A percentile compares a stretch with the other conserved stretches of the same genome.
Conservation (phyloP, 352 stramenopile genomes). For the Phytophthora tubulina region DNA sequence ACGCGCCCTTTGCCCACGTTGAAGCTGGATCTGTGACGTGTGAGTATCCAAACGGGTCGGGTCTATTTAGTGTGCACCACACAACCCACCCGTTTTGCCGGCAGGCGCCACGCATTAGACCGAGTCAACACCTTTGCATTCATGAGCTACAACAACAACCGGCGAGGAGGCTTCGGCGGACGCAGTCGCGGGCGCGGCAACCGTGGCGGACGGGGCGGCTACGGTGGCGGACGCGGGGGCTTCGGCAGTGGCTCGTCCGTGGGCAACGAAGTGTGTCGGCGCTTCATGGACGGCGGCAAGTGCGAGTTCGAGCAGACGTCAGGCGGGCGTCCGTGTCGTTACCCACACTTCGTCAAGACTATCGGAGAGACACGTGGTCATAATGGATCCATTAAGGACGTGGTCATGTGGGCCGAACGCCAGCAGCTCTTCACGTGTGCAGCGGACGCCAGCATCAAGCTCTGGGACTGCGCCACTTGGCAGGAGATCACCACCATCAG, state of each 20-base stretch:
- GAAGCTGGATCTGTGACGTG: too few relatives aligned
- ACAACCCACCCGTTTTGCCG: conserved; percentile 12
- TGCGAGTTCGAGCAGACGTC: conserved; percentile 65
- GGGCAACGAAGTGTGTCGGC: conserved; percentile 76
- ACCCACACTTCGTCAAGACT: conserved; percentile 86
- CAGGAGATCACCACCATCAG: conserved; percentile 82
- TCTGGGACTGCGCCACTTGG: conserved; percentile 87
- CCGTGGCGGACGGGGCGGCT: conserved; percentile 39
- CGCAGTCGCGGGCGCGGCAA: conserved; percentile 64
- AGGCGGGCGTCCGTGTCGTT: conserved; percentile 64
- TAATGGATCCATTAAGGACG: conserved; percentile 77
- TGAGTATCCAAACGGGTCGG: background rate
- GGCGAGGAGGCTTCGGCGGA: conserved; percentile 65
- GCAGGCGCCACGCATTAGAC: conserved; percentile 1
- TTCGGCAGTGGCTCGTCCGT: conserved; percentile 36
- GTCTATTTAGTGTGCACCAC: conserved; percentile 10
- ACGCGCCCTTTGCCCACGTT: too few relatives aligned
- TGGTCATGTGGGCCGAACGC: conserved; percentile 73
- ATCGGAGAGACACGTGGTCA: conserved; percentile 85
- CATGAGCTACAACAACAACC: conserved; percentile 77
- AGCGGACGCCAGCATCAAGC: conserved; percentile 78
- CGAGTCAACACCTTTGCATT: background rate
- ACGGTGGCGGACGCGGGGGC: conserved; percentile 44
- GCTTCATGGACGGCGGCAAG: conserved; percentile 72
- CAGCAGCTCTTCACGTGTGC: conserved; percentile 86